Conservation (phyloP, 495 filamentous ascomycete species). For the Talaromyces nanjingensis region DNA sequence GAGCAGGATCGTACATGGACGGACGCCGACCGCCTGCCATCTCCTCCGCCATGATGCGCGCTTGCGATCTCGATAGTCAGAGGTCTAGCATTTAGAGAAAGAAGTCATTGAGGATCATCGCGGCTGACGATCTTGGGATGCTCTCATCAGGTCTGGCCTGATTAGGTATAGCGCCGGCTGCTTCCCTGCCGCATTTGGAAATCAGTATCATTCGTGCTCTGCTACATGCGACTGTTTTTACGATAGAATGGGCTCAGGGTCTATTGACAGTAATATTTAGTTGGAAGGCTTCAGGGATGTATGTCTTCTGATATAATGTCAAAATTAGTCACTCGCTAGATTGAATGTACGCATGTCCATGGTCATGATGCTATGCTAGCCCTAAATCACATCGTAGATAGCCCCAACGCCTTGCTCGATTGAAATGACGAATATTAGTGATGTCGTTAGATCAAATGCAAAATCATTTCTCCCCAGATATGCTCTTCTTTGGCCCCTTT, state of each 20-base stretch:
- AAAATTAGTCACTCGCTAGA: not conserved
- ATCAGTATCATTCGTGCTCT: not conserved
- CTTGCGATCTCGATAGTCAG: constrained; percentile 5
- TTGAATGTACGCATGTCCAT: not conserved
- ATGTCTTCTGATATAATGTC: not conserved
- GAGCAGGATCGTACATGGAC: constrained; percentile 37
- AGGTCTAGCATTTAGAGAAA: not conserved
- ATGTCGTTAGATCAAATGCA: not conserved
- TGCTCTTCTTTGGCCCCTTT: constrained; percentile 26
- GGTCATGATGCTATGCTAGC: not conserved
- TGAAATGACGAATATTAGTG: not conserved
- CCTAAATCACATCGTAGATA: not conserved
- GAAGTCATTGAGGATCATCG: not conserved
- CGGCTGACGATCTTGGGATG: not conserved
- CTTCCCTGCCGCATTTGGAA: constrained; percentile 10
- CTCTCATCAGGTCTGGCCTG: not conserved
- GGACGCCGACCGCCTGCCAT: constrained; percentile 9
- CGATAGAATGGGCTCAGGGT: too few relatives aligned
- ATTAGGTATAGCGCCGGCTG: constrained; percentile 17
- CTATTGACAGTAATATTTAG: too few relatives aligned
- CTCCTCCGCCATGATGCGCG: constrained; percentile 13
- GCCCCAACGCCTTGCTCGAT: constrained; percentile 2
- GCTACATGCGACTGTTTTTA: not conserved
- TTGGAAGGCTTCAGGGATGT: too few relatives aligned
- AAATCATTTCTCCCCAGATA: not conserved